Conservation (phyloP, 2,329 filamentous ascomycete genomes). For the Zasmidium cellare region DNA sequence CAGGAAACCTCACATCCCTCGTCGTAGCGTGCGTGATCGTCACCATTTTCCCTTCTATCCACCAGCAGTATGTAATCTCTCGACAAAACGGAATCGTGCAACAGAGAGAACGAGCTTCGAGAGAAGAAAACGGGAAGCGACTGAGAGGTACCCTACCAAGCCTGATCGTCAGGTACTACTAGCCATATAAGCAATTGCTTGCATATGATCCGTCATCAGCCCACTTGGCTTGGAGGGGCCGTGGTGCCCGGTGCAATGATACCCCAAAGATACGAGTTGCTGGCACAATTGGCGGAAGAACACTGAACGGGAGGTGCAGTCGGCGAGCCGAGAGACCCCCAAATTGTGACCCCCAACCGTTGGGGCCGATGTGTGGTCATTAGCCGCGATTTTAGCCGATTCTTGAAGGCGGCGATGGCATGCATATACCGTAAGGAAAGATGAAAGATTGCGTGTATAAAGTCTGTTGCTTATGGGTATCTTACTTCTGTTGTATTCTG, state of each 20-base stretch:
- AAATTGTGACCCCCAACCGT: not conserved
- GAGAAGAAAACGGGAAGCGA: not conserved
- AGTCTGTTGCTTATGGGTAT: not conserved
- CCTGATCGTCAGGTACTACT: constrained; percentile 1
- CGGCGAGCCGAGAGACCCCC: not conserved
- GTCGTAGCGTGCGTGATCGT: constrained; percentile 7
- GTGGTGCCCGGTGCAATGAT: not conserved
- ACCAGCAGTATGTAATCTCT: not conserved
- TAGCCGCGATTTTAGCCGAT: too few species aligned
- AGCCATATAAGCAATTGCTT: not conserved
- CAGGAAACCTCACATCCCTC: constrained; percentile 9
- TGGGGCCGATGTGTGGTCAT: not conserved
- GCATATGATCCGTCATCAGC: not conserved
- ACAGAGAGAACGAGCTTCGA: not conserved
- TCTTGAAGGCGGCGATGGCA: too few species aligned
- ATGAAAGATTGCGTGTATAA: too few species aligned
- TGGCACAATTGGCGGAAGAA: constrained; percentile 1
- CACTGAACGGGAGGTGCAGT: not conserved
- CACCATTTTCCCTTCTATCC: constrained; percentile 1
- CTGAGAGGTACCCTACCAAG: not conserved
- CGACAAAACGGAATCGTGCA: not conserved
- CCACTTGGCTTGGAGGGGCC: not conserved
- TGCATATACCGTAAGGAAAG: too few species aligned
- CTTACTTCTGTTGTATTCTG: not conserved
- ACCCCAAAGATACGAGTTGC: constrained; percentile 1